phyloP scores from a whole-genome alignment of 2,329 filamentous ascomycete species.

The Alternaria rosae region DNA sequence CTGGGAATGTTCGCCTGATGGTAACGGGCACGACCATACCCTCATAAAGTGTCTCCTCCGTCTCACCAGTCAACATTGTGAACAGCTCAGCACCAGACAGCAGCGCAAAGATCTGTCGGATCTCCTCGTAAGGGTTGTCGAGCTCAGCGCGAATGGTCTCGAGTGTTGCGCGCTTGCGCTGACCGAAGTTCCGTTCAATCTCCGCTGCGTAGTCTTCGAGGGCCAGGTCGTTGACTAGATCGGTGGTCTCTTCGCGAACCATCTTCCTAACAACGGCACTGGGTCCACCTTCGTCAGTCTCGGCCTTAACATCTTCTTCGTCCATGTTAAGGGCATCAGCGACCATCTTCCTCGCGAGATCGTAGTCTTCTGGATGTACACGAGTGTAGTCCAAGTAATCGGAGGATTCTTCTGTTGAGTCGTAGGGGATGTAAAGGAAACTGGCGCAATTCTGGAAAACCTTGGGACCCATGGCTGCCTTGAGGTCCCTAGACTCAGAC shows the following conservation, averaged over 20 bases:
- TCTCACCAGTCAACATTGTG: slow-evolving; percentile 96
- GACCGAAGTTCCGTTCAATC: slow-evolving; percentile 89
- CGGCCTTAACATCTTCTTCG: slow-evolving; percentile 96
- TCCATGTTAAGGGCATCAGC: slow-evolving; percentile 95
- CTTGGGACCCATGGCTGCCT: slow-evolving; percentile 73
- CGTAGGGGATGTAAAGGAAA: slow-evolving; percentile 90
- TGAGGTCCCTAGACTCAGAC: slow-evolving; percentile 63
- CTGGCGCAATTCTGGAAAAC: slow-evolving; percentile 98
- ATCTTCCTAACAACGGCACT: slow-evolving; percentile 93
- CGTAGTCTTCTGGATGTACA: slow-evolving; percentile 98
- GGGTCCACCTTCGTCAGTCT: slow-evolving; percentile 86
- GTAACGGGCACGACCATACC: slow-evolving; percentile 94
- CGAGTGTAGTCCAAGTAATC: slow-evolving; percentile 97
- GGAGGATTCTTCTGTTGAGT: slow-evolving; percentile 78
- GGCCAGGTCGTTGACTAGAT: slow-evolving; percentile 94
- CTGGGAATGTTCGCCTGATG: slow-evolving; percentile 85
- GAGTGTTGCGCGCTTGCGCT: slow-evolving; percentile 92
- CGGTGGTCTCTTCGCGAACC: slow-evolving; percentile 92
- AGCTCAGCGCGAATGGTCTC: slow-evolving; percentile 96
- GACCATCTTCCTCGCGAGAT: slow-evolving; percentile 97
- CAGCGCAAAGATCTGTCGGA: slow-evolving; percentile 78
- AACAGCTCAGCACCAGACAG: slow-evolving; percentile 82
- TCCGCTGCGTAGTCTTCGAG: slow-evolving; percentile 97
- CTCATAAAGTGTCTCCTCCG: slow-evolving; percentile 78
- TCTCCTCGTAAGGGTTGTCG: slow-evolving; percentile 90